Conservation (phyloP, 305 asterid genomes). For the Fraxinus paxiana region DNA sequence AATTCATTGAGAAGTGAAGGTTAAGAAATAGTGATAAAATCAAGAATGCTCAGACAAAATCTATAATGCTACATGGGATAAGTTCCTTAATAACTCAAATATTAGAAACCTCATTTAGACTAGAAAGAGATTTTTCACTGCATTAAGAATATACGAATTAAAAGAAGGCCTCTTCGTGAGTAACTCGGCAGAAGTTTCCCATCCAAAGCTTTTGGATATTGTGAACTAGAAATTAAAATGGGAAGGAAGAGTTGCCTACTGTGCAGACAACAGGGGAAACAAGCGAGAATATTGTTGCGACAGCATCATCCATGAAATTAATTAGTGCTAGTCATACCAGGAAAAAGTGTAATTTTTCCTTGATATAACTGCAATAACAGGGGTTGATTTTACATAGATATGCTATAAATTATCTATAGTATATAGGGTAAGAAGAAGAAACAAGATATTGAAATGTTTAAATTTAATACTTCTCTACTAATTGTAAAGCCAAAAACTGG, state of each 20-base stretch:
- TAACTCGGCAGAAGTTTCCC: neutral
- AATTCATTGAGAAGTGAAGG: neutral
- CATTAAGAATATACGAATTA: neutral
- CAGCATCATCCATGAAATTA: neutral
- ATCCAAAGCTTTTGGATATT: neutral
- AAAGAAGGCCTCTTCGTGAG: neutral
- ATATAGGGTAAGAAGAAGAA: neutral
- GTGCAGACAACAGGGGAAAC: neutral
- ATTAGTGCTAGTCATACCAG: neutral
- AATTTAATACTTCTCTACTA: neutral
- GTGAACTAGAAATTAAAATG: neutral
- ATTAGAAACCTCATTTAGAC: neutral
- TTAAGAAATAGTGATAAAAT: neutral
- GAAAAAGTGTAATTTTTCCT: neutral
- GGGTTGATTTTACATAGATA: neutral
- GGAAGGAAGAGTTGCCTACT: neutral
- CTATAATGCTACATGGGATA: neutral
- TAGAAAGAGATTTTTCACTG: neutral
- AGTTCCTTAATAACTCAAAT: neutral
- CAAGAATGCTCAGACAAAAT: neutral
- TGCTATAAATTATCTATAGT: neutral
- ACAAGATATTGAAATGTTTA: neutral
- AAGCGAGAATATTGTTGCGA: neutral
- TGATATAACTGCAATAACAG: neutral
- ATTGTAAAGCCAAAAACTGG: neutral